A percentile compares a stretch with the other conserved stretches of the same genome.
Conservation (phyloP, 108 stramenopile species). For the Parmales sp. region DNA sequence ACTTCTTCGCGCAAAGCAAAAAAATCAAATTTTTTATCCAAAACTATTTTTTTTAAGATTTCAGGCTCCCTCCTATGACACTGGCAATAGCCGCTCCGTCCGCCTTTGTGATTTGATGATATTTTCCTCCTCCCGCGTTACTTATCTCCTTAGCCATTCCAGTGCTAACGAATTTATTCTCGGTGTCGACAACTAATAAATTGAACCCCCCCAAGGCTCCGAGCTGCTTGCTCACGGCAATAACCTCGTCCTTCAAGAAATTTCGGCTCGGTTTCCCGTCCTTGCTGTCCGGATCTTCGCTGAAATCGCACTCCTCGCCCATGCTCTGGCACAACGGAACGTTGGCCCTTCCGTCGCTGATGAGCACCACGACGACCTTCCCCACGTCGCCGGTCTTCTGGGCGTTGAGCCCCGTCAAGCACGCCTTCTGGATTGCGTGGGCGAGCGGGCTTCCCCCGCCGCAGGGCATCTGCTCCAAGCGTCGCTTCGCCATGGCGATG, state of each 20-base stretch:
- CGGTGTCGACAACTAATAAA: slow-evolving; percentile 85
- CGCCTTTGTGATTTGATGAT: slow-evolving; percentile 79
- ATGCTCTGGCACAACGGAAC: slow-evolving; percentile 75
- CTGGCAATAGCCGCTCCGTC: slow-evolving; percentile 72
- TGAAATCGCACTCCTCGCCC: slow-evolving; percentile 51
- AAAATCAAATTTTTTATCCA: too few relatives aligned
- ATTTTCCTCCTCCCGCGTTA: slow-evolving; percentile 70
- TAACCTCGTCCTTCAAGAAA: slow-evolving; percentile 85
- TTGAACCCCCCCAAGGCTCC: slow-evolving; percentile 76
- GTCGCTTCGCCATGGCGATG: slow-evolving; percentile 81
- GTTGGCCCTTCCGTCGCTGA: slow-evolving; percentile 92
- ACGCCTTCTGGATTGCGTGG: slow-evolving; percentile 71
- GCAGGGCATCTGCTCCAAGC: slow-evolving; percentile 93
- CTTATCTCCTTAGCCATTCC: slow-evolving; percentile 94
- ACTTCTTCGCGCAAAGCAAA: too few relatives aligned
- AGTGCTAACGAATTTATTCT: slow-evolving; percentile 92
- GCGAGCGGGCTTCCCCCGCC: slow-evolving; percentile 93
- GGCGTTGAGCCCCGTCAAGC: slow-evolving; percentile 83
- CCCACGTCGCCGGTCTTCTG: slow-evolving; percentile 89
- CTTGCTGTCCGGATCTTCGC: slow-evolving; percentile 48
- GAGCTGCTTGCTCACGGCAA: slow-evolving; percentile 51
- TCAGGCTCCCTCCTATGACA: too few relatives aligned
- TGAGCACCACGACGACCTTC: slow-evolving; percentile 86
- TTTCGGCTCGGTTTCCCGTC: slow-evolving; percentile 82
- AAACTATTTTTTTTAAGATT: too few relatives aligned